Conservation (phyloP, 164 flowering plant genomes). For the Macadamia tetraphylla region DNA sequence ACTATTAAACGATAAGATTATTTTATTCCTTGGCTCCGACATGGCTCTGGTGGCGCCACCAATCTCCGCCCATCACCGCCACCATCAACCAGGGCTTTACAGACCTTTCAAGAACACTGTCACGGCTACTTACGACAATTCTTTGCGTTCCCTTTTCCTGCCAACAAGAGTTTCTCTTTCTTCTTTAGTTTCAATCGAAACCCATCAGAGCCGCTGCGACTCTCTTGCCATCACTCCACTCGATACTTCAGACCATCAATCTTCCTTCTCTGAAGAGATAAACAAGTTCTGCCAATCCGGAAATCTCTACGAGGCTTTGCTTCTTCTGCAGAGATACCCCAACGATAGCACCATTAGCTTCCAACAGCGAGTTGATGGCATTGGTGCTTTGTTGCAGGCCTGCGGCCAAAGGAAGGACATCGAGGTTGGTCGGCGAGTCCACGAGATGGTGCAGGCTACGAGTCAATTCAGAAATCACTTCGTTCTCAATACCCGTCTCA, state of each 20-base stretch:
- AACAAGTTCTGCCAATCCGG: conserved; percentile 28
- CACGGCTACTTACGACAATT: not conserved
- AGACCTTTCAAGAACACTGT: not conserved
- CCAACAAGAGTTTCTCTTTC: conserved; percentile 9
- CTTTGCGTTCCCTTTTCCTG: conserved; percentile 4
- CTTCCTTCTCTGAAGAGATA: conserved; percentile 15
- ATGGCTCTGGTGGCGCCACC: conserved; percentile 20
- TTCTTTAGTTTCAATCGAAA: conserved; percentile 7
- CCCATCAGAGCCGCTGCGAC: not conserved
- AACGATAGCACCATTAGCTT: not conserved
- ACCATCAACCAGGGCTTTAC: conserved; percentile 1
- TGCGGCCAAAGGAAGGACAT: conserved; percentile 46
- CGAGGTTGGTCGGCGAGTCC: conserved; percentile 42
- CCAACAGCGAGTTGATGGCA: conserved; percentile 21
- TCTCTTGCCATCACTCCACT: not conserved
- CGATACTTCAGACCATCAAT: conserved; percentile 1
- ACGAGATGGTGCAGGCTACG: conserved; percentile 30
- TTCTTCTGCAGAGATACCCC: conserved; percentile 16
- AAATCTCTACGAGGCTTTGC: conserved; percentile 30
- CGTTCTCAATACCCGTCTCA: conserved; percentile 46
- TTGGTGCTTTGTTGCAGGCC: conserved; percentile 40
- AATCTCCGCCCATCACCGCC: conserved; percentile 11
- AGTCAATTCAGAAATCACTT: conserved; percentile 30
- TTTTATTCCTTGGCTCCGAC: not conserved
- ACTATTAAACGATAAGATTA: too few relatives aligned